Conservation (phyloP, 441 rosid genomes). For the Gossypium aridum region DNA sequence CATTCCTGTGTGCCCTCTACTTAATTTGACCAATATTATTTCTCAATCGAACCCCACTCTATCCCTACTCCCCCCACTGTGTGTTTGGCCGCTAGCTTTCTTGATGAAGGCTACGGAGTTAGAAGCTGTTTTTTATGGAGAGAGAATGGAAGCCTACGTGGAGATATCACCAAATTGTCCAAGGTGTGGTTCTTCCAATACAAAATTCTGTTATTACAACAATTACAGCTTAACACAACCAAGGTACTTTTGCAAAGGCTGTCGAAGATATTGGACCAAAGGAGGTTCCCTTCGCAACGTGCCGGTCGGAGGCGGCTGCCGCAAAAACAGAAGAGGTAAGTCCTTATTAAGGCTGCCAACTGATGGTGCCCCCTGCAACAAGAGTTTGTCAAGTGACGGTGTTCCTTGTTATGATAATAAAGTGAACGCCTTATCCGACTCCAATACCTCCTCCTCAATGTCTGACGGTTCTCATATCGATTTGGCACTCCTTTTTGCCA, state of each 20-base stretch:
- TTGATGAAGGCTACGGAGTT: not conserved
- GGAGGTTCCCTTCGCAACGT: conserved; percentile 64
- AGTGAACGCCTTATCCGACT: conserved; percentile 14
- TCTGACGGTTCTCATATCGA: conserved; percentile 24
- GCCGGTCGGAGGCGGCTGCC: conserved; percentile 62
- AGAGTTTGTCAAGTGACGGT: not conserved
- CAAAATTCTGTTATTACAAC: conserved; percentile 73
- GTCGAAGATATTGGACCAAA: conserved; percentile 69
- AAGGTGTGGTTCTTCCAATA: conserved; percentile 59
- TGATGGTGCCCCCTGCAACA: not conserved
- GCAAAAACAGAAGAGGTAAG: conserved; percentile 51
- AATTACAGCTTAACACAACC: conserved; percentile 74
- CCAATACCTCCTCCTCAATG: conserved; percentile 14
- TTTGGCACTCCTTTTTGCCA: conserved; percentile 47
- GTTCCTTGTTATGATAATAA: conserved; percentile 2
- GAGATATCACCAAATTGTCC: conserved; percentile 58
- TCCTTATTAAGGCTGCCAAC: conserved; percentile 23
- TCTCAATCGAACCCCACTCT: not conserved
- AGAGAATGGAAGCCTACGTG: conserved; percentile 42
- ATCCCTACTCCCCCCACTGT: not conserved
- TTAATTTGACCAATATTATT: not conserved
- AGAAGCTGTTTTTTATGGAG: conserved; percentile 31
- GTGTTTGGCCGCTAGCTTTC: not conserved
- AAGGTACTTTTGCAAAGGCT: conserved; percentile 66
- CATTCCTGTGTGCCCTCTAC: not conserved